phyloP scores from a whole-genome alignment of 2,329 filamentous ascomycete genomes.

The Cadophora luteo-olivacea region DNA sequence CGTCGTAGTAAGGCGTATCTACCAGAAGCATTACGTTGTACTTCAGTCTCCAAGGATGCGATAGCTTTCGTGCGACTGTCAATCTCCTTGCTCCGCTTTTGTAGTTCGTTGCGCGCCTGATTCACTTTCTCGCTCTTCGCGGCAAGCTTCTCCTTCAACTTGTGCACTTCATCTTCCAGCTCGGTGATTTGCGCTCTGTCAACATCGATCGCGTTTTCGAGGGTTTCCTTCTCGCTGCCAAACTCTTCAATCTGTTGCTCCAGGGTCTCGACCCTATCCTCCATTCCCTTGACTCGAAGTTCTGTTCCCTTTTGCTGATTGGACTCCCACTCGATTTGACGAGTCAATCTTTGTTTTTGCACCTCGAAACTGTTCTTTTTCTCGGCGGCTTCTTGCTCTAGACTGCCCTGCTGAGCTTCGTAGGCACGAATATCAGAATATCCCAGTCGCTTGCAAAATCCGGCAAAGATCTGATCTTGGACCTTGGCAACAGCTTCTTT shows the following conservation, averaged over 20 bases:
- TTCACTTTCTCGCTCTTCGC: conserved; percentile 77
- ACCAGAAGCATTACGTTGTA: conserved; percentile 83
- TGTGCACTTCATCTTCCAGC: conserved; percentile 73
- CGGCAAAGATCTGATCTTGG: conserved; percentile 85
- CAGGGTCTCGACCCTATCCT: conserved; percentile 70
- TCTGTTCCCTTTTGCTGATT: conserved; percentile 63
- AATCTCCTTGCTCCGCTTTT: conserved; percentile 84
- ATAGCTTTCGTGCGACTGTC: conserved; percentile 79
- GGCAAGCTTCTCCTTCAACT: conserved; percentile 70
- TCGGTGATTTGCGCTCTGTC: conserved; percentile 79
- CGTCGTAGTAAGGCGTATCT: conserved; percentile 85
- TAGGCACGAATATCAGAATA: conserved; percentile 92
- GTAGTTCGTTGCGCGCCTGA: conserved; percentile 80
- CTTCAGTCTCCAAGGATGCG: conserved; percentile 78
- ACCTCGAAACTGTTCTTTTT: conserved; percentile 87
- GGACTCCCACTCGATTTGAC: conserved; percentile 63
- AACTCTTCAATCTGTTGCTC: conserved; percentile 73
- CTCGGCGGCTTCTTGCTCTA: conserved; percentile 88
- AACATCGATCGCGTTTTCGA: conserved; percentile 75
- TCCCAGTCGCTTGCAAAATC: conserved; percentile 85
- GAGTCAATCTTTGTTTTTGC: conserved; percentile 78
- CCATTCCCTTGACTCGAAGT: conserved; percentile 71
- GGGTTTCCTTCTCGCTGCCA: conserved; percentile 72
- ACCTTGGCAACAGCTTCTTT: conserved; percentile 75
- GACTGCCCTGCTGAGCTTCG: conserved; percentile 88